A percentile compares a stretch with the other conserved stretches of the same genome.
These are phyloP conservation scores for Fonsecaea monophora DNA, from an alignment of 2,329 filamentous ascomycete species.

Conservation along the genomic window DNA sequence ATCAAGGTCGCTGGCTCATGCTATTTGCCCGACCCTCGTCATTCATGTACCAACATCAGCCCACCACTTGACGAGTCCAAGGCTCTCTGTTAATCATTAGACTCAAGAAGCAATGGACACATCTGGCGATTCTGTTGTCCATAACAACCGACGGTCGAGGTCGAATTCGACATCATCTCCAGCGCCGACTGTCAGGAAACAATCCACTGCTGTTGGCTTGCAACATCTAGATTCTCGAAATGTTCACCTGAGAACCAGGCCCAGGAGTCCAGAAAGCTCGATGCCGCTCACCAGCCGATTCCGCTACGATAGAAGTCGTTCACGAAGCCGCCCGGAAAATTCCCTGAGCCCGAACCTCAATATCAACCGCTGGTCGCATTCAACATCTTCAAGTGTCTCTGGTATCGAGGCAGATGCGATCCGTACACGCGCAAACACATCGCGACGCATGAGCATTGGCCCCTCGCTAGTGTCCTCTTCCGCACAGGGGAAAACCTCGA, in stretches of 20 bases:
- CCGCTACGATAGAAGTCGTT: conserved; percentile 30
- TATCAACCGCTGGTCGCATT: conserved; percentile 66
- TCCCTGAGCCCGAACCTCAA: conserved; percentile 43
- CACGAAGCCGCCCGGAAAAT: conserved; percentile 32
- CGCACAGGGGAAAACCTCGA: conserved; percentile 15
- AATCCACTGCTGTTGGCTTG: conserved; percentile 45
- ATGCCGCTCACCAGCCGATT: conserved; percentile 16
- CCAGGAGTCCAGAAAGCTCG: conserved; percentile 39
- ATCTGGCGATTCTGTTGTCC: conserved; percentile 24
- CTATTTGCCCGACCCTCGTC: background rate
- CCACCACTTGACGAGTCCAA: conserved; percentile 15
- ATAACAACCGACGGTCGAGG: conserved; percentile 45
- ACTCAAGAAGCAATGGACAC: conserved; percentile 29
- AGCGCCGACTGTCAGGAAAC: conserved; percentile 50
- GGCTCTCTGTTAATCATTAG: conserved; percentile 2
- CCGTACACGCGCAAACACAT: conserved; percentile 32
- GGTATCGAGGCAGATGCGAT: conserved; percentile 39
- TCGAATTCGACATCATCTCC: conserved; percentile 55
- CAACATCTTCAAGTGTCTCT: conserved; percentile 58
- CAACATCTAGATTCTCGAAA: conserved; percentile 43
- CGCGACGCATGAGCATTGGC: conserved; percentile 33
- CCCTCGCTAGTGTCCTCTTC: conserved; percentile 23
- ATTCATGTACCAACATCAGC: conserved; percentile 24
- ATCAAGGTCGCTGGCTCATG: conserved; percentile 14
- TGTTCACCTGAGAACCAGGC: conserved; percentile 35